Base-by-base conservation (phyloP, 2,329 filamentous ascomycete species). In the Cadophora malorum region DNA sequence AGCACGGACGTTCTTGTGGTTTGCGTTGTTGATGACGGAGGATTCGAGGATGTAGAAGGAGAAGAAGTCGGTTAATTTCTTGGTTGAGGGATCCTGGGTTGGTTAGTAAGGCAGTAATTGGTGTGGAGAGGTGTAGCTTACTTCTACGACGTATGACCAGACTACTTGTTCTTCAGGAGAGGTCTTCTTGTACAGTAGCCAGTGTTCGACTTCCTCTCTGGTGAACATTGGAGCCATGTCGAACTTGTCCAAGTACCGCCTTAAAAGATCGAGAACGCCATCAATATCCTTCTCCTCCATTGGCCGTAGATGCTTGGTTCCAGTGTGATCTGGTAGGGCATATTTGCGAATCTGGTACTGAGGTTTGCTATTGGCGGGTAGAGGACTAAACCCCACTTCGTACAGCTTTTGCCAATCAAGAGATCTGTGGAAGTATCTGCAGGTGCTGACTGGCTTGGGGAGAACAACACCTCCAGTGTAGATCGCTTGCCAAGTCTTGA, bases 1-100 rank as follows among this genome's bases (percentile, higher is more conserved):
- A 3, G 95, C 96, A 72, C 90, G 91, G 76, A 99, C 89, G 67
- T 89, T 88, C 68, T 88, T 86, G 81, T 97, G 91, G 78, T 92
- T 92, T 56, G 87, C 83, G 77, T 93, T 89, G 73, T 91, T 90
- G 75, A 99, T 96, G 67, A 97, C 91, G 1, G 93, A 96, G 19
- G 94, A 97, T 79, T 97, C 94, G 41, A 99, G 90, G 77, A 89
- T 90, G 84, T 98, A 99, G 82, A 98, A 99, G 47, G 94, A 97
- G 82, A 97, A 91, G 82, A 97, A 97, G 80, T 99, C 96, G 47
- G 93, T 97, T 76, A 99, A 92, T 75, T 93, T 93, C 70, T 91
- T 87, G 62, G 90, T 88, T 58, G 88, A 74, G 0, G 85, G 80
- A 64, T 91, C 86, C 78, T 87, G 38, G 14, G 1, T 3, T 21